phyloP scores from a whole-genome alignment of 257 asterid genomes.

The Solanum microdontum region DNA sequence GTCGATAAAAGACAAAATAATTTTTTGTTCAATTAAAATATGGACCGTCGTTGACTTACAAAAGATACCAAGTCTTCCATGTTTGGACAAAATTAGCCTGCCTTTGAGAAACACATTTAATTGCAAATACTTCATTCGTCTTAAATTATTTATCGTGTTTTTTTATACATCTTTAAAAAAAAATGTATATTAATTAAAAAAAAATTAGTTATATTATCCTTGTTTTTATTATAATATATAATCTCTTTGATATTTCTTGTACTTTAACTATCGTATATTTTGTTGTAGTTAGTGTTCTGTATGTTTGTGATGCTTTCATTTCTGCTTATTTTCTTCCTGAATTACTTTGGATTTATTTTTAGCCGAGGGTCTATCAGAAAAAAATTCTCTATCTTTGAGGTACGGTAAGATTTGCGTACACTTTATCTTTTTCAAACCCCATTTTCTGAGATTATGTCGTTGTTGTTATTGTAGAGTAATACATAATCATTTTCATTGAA shows the following conservation, averaged over 20 bases:
- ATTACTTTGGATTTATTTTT: neutral
- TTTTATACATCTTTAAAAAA: no score
- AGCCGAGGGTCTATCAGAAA: fast-evolving
- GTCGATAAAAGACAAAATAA: neutral
- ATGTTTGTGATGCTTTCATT: neutral
- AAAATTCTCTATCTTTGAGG: neutral
- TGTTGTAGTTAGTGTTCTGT: no score
- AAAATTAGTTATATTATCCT: neutral
- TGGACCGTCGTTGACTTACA: neutral
- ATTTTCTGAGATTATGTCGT: neutral
- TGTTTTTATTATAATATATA: no score
- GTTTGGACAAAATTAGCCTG: neutral
- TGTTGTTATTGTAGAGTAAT: neutral
- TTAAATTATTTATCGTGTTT: neutral
- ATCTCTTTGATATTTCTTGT: no score
- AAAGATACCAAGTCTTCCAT: neutral
- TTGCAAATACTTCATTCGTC: neutral
- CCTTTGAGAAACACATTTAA: neutral
- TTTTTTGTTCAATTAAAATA: neutral
- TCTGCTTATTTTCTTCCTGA: no score
- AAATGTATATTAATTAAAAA: neutral
- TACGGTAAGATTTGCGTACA: neutral
- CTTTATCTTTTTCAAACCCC: fast-evolving
- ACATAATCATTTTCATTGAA: neutral
- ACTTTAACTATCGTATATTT: no score